Percentiles rank a stretch among this genome's conserved stretches.
Conservation (phyloP, 805 yeast genomes). For the Candida jianshihensis region DNA sequence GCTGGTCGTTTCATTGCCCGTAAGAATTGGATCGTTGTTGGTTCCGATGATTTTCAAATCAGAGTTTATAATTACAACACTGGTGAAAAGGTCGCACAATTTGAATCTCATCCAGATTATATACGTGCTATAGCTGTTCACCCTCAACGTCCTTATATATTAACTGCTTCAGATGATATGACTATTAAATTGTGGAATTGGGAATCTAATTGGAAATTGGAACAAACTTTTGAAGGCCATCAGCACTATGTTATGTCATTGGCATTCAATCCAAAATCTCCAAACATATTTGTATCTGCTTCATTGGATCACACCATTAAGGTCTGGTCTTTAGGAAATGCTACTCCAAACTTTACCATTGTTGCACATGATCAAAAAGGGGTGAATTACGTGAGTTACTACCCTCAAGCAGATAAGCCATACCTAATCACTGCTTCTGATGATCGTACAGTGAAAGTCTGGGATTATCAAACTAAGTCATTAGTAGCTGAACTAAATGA, state of each 20-base stretch:
- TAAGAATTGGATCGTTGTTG: slow-evolving; percentile 95
- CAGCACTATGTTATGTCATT: slow-evolving; percentile 92
- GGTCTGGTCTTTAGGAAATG: slow-evolving; percentile 89
- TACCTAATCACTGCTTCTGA: slow-evolving; percentile 88
- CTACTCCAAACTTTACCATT: slow-evolving; percentile 85
- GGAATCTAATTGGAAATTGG: slow-evolving; percentile 89
- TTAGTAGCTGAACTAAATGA: slow-evolving; percentile 93
- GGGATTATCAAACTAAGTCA: slow-evolving; percentile 97
- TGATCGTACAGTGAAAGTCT: slow-evolving; percentile 79
- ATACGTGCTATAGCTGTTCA: slow-evolving; percentile 91
- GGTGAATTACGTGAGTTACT: slow-evolving; percentile 93
- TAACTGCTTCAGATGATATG: slow-evolving; percentile 89
- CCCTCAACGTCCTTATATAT: slow-evolving; percentile 82
- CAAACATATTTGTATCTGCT: slow-evolving; percentile 95
- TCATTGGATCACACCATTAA: slow-evolving; percentile 95
- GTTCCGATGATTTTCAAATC: slow-evolving; percentile 91
- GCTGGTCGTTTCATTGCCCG: slow-evolving; percentile 93
- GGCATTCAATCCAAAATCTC: slow-evolving; percentile 95
- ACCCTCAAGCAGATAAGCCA: slow-evolving; percentile 96
- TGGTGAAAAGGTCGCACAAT: slow-evolving; percentile 88
- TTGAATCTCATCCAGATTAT: slow-evolving; percentile 98
- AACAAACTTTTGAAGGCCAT: slow-evolving; percentile 92
- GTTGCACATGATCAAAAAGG: slow-evolving; percentile 90
- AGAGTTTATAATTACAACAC: slow-evolving; percentile 94
- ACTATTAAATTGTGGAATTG: slow-evolving; percentile 94